phyloP scores from a whole-genome alignment of 129 eudicot genomes.

The Glebionis coronaria region DNA sequence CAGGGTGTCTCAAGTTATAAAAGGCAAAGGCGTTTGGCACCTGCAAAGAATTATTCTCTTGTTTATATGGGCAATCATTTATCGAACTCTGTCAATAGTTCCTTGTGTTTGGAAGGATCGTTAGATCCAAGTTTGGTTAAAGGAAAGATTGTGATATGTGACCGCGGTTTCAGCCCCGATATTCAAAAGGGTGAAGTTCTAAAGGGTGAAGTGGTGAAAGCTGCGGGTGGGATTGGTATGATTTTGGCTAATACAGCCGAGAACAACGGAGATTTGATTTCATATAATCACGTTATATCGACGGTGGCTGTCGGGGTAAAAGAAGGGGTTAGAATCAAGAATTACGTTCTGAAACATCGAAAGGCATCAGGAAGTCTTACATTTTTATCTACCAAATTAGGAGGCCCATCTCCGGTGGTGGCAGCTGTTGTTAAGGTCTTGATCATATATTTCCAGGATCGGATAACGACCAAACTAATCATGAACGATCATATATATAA shows the following conservation, averaged over 20 bases:
- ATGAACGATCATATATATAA: too few relatives aligned
- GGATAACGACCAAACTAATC: too few relatives aligned
- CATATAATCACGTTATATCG: constrained; percentile 68
- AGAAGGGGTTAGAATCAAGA: constrained; percentile 43
- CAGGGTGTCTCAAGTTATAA: constrained; percentile 54
- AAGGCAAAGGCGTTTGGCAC: constrained; percentile 31
- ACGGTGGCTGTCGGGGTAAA: constrained; percentile 61
- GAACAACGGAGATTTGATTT: constrained; percentile 62
- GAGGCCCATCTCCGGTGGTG: constrained; percentile 63
- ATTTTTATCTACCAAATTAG: constrained; percentile 49
- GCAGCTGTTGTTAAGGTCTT: too few relatives aligned
- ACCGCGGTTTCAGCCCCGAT: constrained; percentile 60
- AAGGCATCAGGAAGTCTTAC: constrained; percentile 42
- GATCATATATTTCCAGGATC: too few relatives aligned
- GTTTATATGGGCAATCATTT: constrained; percentile 47
- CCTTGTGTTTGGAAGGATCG: constrained; percentile 67
- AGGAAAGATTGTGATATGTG: constrained; percentile 70
- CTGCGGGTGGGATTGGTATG: constrained; percentile 77
- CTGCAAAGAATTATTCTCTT: constrained; percentile 38
- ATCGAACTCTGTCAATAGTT: constrained; percentile 37
- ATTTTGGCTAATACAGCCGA: constrained; percentile 55
- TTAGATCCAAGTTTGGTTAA: constrained; percentile 38
- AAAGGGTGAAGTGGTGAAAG: constrained; percentile 74
- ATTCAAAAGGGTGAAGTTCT: constrained; percentile 69
- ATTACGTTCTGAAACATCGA: constrained; percentile 30